These are phyloP conservation scores for Ustilago shanxiensis DNA, from an alignment of 1,284 basidiomycete species.

Conservation along the genomic window DNA sequence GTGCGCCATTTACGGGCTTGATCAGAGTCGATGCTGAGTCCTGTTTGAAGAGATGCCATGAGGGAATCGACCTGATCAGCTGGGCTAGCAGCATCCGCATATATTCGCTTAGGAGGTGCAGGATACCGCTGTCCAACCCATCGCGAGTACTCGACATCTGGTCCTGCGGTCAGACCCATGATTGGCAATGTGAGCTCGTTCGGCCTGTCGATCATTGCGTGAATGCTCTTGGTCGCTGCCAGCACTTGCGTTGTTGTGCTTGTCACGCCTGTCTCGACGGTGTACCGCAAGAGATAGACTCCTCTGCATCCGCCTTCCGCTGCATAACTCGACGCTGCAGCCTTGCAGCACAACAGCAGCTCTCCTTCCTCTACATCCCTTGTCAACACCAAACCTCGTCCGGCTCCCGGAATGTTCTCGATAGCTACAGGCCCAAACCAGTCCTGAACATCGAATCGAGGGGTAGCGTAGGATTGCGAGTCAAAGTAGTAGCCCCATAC, in stretches of 20 bases:
- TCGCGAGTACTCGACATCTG: slow-evolving; percentile 45
- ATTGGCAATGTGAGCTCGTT: slow-evolving; percentile 55
- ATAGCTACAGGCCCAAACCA: slow-evolving; percentile 62
- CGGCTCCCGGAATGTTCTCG: slow-evolving; percentile 61
- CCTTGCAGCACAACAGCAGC: slow-evolving; percentile 62
- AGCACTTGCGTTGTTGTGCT: slow-evolving; percentile 68
- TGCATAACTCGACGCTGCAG: slow-evolving; percentile 60
- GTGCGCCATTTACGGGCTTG: slow-evolving; percentile 8
- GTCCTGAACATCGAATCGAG: slow-evolving; percentile 56
- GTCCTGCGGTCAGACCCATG: slow-evolving; percentile 67
- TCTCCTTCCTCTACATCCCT: slow-evolving; percentile 62
- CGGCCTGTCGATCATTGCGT: slow-evolving; percentile 62
- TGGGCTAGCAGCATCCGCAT: slow-evolving; percentile 19
- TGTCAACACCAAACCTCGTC: slow-evolving; percentile 63
- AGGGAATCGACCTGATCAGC: slow-evolving; percentile 20
- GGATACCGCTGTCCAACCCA: slow-evolving; percentile 59
- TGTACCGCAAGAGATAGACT: slow-evolving; percentile 55
- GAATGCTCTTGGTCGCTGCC: slow-evolving; percentile 65
- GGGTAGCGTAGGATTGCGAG: slow-evolving; percentile 51
- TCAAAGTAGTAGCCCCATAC: slow-evolving; percentile 58
- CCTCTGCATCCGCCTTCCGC: slow-evolving; percentile 53
- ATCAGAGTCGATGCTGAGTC: slow-evolving; percentile 11
- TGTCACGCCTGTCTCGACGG: slow-evolving; percentile 61
- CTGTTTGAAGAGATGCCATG: slow-evolving; percentile 9
- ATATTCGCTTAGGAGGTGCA: slow-evolving; percentile 31